Base-by-base conservation (phyloP, 345 rosid genomes). In the Tarenaya hassleriana region DNA sequence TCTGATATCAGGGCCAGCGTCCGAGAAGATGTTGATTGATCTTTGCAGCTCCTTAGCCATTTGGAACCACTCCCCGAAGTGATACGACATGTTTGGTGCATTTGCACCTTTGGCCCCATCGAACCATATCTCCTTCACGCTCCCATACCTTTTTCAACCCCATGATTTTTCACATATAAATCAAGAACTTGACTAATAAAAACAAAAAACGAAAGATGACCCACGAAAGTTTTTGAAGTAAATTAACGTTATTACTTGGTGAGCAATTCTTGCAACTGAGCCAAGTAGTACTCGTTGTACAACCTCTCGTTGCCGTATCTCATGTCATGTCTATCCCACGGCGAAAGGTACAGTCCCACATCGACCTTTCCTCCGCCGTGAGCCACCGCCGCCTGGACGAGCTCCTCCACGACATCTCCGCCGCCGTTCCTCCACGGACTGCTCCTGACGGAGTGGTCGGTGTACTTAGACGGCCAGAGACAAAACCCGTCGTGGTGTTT, bases 401-500 rank as follows among this genome's bases (percentile, higher is more conserved):
- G 59, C 53, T 81, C 94, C 21, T 43, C 52, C 12, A 84, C 77
- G 10, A 84, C 94, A 42, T 84, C 94, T 1, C 88, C 94, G 1
- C 12, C 48, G 10, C 86, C 86, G 4, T 75, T 52, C 35, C 60
- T 81, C 94, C 88, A 81, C 0, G 74, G 78, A 59, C 88, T 77
- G 0, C 56, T n/a, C n/a, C 12, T 37, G 10, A 84, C 88, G 2
- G 86, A 81, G 51, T 84, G 88, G 18, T 68, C 75, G 0, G 94
- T 84, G 47, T 81, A 84, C 34, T 68, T 79, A 0, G 78, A 69
- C 4, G 88, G 94, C 88, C 88, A 84, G 54, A 84, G 48, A 64
- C 94, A 84, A 46, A 84, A 84, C 3, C 94, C 94, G 6, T 84
- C 94, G 19, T 84, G 88, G 71, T 84, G 94, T 70, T 84, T 84